Conservation (phyloP, 2,329 filamentous ascomycete species). For the Didymosphaeria variabile region DNA sequence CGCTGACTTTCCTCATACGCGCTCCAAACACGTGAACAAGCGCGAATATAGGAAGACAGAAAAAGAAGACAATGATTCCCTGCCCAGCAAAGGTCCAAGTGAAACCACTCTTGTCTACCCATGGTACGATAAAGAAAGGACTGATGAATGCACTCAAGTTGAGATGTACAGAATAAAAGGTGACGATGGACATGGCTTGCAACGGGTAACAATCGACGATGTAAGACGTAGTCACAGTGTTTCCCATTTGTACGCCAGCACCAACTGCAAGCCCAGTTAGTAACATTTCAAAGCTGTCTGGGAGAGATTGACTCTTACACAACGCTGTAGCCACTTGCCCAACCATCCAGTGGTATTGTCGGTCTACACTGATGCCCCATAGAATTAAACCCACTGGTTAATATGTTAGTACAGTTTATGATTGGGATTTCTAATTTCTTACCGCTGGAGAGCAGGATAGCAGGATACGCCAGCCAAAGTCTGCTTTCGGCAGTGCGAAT, state of each 20-base stretch:
- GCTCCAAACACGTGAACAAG: conserved; percentile 8
- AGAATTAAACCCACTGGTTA: conserved; percentile 2
- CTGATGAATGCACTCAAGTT: conserved; percentile 13
- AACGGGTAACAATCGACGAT: conserved; percentile 12
- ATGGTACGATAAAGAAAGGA: conserved; percentile 13
- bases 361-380: conserved; percentile 11
- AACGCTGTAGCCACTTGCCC: conserved; percentile 11
- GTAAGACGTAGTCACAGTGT: conserved; percentile 11
- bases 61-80: conserved; percentile 12
- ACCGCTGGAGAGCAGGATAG: conserved; percentile 5
- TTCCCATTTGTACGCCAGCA: conserved; percentile 13
- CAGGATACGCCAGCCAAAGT: conserved; percentile 13
- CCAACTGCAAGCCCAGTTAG: conserved; percentile 1
- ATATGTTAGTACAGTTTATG: not conserved
- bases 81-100: conserved; percentile 8
- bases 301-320: not conserved
- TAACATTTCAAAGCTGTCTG: not conserved
- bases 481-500: conserved; percentile 5
- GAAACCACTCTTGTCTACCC: conserved; percentile 2
- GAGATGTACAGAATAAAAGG: conserved; percentile 10
- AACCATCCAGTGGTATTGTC: conserved; percentile 13
- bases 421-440: not conserved
- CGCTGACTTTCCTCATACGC: conserved; percentile 1
- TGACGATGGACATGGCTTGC: conserved; percentile 14
- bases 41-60: conserved; percentile 4